phyloP scores from a whole-genome alignment of 768 basidiomycete genomes.

The Tulasnella sp. region DNA sequence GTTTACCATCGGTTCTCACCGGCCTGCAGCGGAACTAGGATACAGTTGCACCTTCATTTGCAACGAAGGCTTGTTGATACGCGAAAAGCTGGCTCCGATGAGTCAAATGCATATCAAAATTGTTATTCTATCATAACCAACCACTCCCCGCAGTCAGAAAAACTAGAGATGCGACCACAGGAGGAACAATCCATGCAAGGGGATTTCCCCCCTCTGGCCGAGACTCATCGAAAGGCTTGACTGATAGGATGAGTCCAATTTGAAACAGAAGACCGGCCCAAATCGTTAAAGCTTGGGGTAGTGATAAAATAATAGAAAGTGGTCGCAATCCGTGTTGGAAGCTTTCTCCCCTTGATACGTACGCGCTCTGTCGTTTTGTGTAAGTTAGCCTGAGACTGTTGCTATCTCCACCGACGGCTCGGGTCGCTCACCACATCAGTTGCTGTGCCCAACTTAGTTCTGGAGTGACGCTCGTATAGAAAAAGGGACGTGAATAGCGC shows the following conservation, averaged over 20 bases:
- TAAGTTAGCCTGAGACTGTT: neutral
- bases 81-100: no score
- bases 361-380: neutral
- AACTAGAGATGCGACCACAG: neutral
- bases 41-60: no score
- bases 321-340: neutral
- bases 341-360: neutral
- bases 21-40: no score
- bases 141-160: neutral
- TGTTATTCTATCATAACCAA: neutral
- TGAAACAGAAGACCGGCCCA: neutral
- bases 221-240: neutral
- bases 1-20: no score
- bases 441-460: neutral
- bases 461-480: neutral
- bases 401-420: neutral
- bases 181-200: neutral
- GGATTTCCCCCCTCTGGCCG: neutral
- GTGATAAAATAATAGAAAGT: neutral
- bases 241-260: neutral
- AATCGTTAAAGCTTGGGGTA: neutral
- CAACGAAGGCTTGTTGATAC: no score
- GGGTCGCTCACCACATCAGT: neutral
- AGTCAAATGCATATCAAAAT: no score
- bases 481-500: neutral